Evolutionary conservation across 1,284 basidiomycete species (phyloP).

Genomic region (Heterobasidion parviporum): DNA sequence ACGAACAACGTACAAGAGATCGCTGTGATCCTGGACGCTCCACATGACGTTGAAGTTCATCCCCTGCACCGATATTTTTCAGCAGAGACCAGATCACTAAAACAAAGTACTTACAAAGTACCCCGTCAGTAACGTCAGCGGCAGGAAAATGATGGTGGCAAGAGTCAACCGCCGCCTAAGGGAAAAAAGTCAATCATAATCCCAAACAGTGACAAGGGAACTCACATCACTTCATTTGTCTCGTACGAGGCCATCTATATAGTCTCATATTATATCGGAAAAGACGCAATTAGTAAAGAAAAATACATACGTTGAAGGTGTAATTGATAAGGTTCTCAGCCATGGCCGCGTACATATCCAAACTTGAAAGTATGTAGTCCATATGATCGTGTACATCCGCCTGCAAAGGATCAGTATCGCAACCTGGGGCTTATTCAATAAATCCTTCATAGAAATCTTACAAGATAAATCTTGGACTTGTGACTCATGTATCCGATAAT

Average conservation of each 20-base stretch:
- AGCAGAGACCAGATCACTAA: not conserved
- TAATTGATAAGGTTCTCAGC: conserved; percentile 65
- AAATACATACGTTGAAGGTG: conserved; percentile 43
- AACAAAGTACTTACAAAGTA: conserved; percentile 47
- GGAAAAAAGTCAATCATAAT: not conserved
- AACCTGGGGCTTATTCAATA: not conserved
- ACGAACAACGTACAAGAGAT: conserved; percentile 36
- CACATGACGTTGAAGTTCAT: conserved; percentile 61
- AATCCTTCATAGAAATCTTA: conserved; percentile 18
- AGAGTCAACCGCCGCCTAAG: conserved; percentile 46
- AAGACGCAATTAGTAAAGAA: not conserved
- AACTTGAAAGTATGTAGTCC: conserved; percentile 54
- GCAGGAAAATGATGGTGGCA: conserved; percentile 63
- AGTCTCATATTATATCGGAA: not conserved
- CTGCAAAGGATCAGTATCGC: conserved; percentile 19
- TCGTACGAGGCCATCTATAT: conserved; percentile 56
- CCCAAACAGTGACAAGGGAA: conserved; percentile 2
- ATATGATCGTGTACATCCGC: conserved; percentile 67
- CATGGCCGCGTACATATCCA: conserved; percentile 62
- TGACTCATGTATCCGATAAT: conserved; percentile 57
- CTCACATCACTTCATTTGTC: conserved; percentile 64
- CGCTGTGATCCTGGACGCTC: conserved; percentile 38
- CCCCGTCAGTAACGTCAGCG: conserved; percentile 60
- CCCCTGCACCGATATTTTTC: conserved; percentile 29
- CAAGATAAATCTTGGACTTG: conserved; percentile 61